Evolutionary conservation across 192 early-diverging fungal species (phyloP).

Genomic region (Dissophora ornata): DNA sequence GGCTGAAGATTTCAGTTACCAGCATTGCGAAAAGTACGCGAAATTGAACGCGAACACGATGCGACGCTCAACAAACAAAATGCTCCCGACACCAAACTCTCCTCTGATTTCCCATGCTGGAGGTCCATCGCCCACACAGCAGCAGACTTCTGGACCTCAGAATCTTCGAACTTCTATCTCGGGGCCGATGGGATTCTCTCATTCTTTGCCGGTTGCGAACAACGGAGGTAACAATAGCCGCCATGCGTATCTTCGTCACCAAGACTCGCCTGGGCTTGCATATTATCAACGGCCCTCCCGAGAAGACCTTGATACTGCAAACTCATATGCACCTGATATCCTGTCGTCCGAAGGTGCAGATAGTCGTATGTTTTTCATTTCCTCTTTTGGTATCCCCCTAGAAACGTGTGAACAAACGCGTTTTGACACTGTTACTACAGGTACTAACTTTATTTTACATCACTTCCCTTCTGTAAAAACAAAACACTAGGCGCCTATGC

Average conservation of each 20-base stretch:
- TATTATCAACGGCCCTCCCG: slow-evolving; percentile 9
- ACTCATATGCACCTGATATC: slow-evolving; percentile 4
- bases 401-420: no score
- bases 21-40: slow-evolving; percentile 28
- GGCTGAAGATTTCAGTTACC: slow-evolving; percentile 11
- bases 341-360: slow-evolving; percentile 20
- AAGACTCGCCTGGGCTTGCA: neutral
- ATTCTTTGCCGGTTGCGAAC: slow-evolving; percentile 2
- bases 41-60: slow-evolving; percentile 8
- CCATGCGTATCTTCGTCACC: slow-evolving; percentile 12
- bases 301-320: neutral
- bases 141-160: no score
- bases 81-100: neutral
- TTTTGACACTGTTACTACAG: no score
- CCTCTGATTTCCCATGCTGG: neutral
- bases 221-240: slow-evolving; percentile 1
- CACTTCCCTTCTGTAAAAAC: neutral
- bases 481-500: slow-evolving; percentile 8
- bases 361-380: slow-evolving; percentile 15
- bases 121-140: no score
- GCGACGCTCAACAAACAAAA: neutral
- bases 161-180: slow-evolving; percentile 1
- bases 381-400: neutral
- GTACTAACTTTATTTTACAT: neutral
- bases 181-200: slow-evolving; percentile 17